Evolutionary conservation across 139 green algal genomes (phyloP).

Genomic region (Diplosphaera chodatii): DNA sequence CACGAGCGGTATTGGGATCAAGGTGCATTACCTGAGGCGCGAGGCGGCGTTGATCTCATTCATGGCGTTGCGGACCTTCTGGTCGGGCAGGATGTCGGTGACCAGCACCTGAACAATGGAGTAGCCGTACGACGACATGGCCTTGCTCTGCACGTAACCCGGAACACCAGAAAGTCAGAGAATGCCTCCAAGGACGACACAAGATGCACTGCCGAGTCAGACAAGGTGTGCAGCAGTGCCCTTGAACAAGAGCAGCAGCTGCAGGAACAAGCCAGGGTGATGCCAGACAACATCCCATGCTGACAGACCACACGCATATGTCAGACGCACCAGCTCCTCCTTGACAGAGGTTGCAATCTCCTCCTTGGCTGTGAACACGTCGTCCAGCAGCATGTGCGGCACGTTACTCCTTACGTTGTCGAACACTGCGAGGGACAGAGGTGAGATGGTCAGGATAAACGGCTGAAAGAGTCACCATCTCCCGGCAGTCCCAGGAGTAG

Average conservation of each 20-base stretch:
- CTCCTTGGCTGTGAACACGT: conserved; percentile 74
- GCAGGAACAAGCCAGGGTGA: too few relatives aligned
- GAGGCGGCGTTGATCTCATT: conserved; percentile 85
- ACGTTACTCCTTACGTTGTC: conserved; percentile 66
- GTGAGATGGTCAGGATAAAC: conserved; percentile 32
- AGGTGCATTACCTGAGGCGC: conserved; percentile 28
- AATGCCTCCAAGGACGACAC: too few relatives aligned
- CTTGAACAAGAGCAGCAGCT: too few relatives aligned
- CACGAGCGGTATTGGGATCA: too few relatives aligned
- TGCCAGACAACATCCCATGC: too few relatives aligned
- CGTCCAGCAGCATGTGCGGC: conserved; percentile 57
- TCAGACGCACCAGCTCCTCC: conserved; percentile 29
- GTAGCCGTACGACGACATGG: conserved; percentile 80
- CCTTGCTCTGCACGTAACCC: conserved; percentile 44
- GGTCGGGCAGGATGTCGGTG: conserved; percentile 76
- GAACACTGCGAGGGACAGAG: conserved; percentile 32
- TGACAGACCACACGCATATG: background rate
- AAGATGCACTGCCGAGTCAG: too few relatives aligned
- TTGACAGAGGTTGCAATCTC: conserved; percentile 78
- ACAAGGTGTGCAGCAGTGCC: too few relatives aligned
- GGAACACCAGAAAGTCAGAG: background rate
- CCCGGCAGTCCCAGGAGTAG: too few relatives aligned
- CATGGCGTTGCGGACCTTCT: conserved; percentile 60
- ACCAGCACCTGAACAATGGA: conserved; percentile 82
- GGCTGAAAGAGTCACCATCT: too few relatives aligned